Percentiles rank a stretch among this genome's conserved stretches.
These are phyloP conservation scores for Lavandula angustifolia DNA, from an alignment of 257 asterid species.

Conservation along the genomic window DNA sequence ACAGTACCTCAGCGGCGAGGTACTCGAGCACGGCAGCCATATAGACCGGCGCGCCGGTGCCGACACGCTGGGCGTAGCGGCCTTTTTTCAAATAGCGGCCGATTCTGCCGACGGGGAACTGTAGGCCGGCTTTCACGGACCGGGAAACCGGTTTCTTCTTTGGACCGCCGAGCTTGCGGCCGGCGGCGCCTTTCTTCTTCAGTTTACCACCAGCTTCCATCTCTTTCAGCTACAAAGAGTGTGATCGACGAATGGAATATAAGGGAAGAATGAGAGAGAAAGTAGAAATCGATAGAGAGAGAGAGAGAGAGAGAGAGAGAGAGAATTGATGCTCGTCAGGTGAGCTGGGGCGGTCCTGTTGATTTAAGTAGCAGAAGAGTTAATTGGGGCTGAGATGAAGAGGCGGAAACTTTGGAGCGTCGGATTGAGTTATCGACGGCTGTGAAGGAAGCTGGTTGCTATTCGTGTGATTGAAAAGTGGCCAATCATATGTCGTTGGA, in stretches of 20 bases:
- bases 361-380: conserved; percentile 29
- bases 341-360: conserved; percentile 8
- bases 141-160: conserved; percentile 57
- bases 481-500: conserved; percentile 22
- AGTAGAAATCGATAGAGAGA: neutral
- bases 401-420: conserved; percentile 27
- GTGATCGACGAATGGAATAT: neutral
- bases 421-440: conserved; percentile 39
- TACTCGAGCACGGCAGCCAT: conserved; percentile 58
- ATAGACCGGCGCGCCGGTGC: conserved; percentile 57
- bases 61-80: conserved; percentile 48
- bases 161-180: conserved; percentile 56
- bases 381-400: conserved; percentile 13
- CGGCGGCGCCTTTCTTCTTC: conserved; percentile 60
- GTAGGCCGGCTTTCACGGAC: conserved; percentile 57
- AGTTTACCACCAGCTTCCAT: conserved; percentile 38
- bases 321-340: neutral
- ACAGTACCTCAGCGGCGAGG: conserved; percentile 48
- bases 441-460: neutral
- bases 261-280: neutral
- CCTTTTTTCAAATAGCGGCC: conserved; percentile 54
- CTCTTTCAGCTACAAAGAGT: neutral
- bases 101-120: conserved; percentile 60
- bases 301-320: too few relatives aligned
- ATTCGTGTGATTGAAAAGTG: conserved; percentile 33